Conservation (phyloP, 345 rosid species). For the Syzygium jambos region DNA sequence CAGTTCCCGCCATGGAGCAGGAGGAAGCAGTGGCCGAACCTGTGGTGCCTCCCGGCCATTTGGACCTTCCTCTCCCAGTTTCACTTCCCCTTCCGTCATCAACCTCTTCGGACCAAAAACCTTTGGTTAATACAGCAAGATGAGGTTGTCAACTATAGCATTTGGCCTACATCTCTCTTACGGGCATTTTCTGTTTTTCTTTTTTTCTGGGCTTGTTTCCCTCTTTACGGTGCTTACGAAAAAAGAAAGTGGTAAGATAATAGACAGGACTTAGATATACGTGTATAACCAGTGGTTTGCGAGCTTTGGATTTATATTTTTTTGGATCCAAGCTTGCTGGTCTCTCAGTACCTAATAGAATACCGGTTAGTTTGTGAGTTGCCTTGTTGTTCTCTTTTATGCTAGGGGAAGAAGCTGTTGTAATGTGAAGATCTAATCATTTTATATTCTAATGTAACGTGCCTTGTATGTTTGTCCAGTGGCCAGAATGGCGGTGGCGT, state of each 20-base stretch:
- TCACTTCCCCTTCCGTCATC: not conserved
- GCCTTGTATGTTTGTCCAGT: not conserved
- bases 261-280: too few relatives aligned
- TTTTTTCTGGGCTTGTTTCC: slow-evolving; percentile 2
- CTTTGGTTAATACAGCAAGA: slow-evolving; percentile 36
- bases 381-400: not conserved
- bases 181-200: slow-evolving; percentile 12
- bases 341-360: slow-evolving; percentile 4
- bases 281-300: not conserved
- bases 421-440: not conserved
- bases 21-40: slow-evolving; percentile 10
- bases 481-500: not conserved
- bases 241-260: not conserved
- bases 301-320: slow-evolving; percentile 15
- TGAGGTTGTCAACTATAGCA: slow-evolving; percentile 5
- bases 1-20: slow-evolving; percentile 13
- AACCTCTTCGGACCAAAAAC: slow-evolving; percentile 13
- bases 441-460: not conserved
- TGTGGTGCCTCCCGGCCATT: not conserved
- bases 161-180: not conserved
- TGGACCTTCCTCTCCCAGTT: slow-evolving; percentile 9
- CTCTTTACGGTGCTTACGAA: not conserved
- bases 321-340: slow-evolving; percentile 30
- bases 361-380: not conserved
- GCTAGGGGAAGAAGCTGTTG: not conserved